Evolutionary conservation across 805 yeast genomes (phyloP).

Genomic region (Myxozyma neotropica): DNA sequence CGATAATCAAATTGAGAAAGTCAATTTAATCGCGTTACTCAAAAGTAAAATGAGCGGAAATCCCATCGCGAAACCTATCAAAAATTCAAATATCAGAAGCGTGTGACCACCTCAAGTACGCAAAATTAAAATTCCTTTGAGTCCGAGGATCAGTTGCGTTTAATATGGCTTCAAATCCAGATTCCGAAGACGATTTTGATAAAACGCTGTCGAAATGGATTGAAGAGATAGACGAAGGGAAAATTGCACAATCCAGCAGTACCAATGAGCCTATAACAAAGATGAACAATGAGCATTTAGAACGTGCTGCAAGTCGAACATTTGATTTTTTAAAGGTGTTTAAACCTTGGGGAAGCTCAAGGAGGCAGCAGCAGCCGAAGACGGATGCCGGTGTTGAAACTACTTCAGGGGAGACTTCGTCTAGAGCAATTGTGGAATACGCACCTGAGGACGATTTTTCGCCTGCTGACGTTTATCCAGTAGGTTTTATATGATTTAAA

Average conservation of each 20-base stretch:
- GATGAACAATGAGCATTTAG: conserved; percentile 1
- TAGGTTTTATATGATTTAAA: background rate
- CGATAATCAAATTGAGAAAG: too few relatives aligned
- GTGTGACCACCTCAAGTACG: too few relatives aligned
- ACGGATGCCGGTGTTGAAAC: background rate
- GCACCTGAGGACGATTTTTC: conserved; percentile 4
- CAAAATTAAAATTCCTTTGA: too few relatives aligned
- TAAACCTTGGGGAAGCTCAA: background rate
- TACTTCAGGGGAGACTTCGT: background rate
- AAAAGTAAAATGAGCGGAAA: background rate
- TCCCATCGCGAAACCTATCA: background rate
- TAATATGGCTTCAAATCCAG: conserved; percentile 4
- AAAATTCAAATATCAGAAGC: too few relatives aligned
- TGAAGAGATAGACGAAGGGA: conserved; percentile 7
- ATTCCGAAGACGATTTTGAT: conserved; percentile 12
- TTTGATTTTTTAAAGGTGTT: background rate
- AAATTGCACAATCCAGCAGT: background rate
- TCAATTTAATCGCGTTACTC: background rate
- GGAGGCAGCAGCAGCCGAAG: background rate
- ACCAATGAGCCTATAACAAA: background rate
- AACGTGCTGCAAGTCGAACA: background rate
- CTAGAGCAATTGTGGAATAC: background rate
- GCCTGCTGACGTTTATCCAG: conserved; percentile 27
- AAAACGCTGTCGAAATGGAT: conserved; percentile 15
- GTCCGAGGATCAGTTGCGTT: background rate